Conservation (phyloP, 2,329 filamentous ascomycete species). For the Aspergillus cejpii region DNA sequence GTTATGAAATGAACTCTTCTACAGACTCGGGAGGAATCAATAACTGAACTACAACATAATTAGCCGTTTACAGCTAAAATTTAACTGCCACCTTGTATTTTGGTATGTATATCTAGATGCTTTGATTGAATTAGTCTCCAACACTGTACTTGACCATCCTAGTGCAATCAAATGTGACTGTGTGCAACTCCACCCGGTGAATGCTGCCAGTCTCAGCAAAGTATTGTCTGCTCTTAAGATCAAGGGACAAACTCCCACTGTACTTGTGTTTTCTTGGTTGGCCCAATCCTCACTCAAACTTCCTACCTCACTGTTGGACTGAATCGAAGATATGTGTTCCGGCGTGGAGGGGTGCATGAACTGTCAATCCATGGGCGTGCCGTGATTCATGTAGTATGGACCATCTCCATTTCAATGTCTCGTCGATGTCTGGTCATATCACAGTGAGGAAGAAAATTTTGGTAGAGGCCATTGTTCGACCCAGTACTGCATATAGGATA, state of each 20-base stretch:
- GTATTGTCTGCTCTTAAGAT: neutral
- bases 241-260: neutral
- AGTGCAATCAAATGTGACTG: neutral
- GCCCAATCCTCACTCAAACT: neutral
- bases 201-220: neutral
- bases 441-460: slow-evolving; percentile 1
- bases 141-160: neutral
- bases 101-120: neutral
- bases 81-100: no score
- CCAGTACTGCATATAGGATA: neutral
- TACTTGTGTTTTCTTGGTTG: neutral
- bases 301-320: slow-evolving; percentile 6
- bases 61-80: no score
- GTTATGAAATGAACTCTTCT: no score
- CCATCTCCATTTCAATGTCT: neutral
- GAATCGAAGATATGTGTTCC: neutral
- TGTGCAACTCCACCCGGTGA: neutral
- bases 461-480: neutral
- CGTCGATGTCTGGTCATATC: slow-evolving; percentile 10
- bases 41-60: no score
- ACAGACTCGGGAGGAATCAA: no score
- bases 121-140: neutral
- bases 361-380: neutral
- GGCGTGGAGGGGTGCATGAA: neutral
- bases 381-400: neutral